Evolutionary conservation across 129 eudicot species (phyloP).

Genomic region (Flaveria trinervia): DNA sequence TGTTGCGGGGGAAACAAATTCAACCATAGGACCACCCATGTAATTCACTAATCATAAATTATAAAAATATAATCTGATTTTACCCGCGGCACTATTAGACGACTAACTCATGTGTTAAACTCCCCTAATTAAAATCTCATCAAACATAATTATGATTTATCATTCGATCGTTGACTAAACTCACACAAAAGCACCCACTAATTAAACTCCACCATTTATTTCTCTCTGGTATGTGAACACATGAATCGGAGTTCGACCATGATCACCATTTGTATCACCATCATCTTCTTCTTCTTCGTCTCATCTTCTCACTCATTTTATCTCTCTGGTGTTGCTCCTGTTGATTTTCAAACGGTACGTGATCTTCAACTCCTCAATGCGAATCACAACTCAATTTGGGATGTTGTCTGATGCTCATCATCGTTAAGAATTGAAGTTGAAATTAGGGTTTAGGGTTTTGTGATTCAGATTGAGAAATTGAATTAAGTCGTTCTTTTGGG

Average conservation of each 20-base stretch:
- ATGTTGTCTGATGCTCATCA: background rate
- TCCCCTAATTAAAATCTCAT: no score
- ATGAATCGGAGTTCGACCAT: background rate
- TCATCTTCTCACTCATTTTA: conserved; percentile 55
- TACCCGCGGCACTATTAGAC: no score
- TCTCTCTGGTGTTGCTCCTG: conserved; percentile 78
- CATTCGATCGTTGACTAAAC: background rate
- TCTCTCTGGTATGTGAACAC: background rate
- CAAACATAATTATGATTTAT: background rate
- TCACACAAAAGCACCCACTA: background rate
- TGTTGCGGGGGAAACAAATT: no score
- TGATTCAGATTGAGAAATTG: background rate
- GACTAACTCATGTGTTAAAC: no score
- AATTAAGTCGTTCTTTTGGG: background rate
- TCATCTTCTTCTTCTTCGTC: conserved; percentile 31
- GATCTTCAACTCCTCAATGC: background rate
- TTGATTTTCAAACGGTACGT: conserved; percentile 60
- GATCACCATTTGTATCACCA: background rate
- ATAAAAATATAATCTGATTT: no score
- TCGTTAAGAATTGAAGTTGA: background rate
- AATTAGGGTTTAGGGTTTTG: conserved; percentile 39
- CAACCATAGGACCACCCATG: no score
- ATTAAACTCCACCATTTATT: background rate
- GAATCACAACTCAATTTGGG: background rate
- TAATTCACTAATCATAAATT: no score